Conservation (phyloP, 495 filamentous ascomycete genomes). For the Talaromyces ruber region DNA sequence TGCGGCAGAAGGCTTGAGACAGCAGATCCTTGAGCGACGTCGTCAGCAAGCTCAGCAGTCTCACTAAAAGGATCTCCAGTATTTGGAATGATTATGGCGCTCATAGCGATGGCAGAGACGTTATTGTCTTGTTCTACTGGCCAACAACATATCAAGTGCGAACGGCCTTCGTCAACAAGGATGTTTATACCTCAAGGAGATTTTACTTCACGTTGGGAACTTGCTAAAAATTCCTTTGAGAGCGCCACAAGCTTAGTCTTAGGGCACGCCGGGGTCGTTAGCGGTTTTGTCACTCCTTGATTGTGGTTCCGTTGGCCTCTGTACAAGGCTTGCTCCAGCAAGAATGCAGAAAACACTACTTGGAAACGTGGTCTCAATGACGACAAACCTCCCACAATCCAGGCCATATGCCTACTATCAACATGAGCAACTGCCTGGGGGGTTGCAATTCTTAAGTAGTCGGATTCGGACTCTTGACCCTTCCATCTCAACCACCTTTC, state of each 20-base stretch:
- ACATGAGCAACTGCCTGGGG: too few relatives aligned
- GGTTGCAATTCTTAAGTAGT: too few relatives aligned
- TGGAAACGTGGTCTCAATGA: neutral
- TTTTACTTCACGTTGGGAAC: too few relatives aligned
- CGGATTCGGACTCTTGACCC: neutral
- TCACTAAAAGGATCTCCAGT: neutral
- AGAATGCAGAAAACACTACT: neutral
- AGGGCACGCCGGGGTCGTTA: neutral
- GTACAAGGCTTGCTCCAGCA: neutral
- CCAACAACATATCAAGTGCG: neutral
- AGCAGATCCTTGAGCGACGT: slow-evolving; percentile 51
- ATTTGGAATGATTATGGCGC: neutral
- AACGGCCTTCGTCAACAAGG: neutral
- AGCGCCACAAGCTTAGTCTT: neutral
- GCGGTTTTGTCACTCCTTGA: neutral
- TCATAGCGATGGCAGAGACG: neutral
- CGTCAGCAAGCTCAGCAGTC: slow-evolving; percentile 25
- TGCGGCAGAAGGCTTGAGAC: slow-evolving; percentile 60
- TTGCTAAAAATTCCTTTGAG: too few relatives aligned
- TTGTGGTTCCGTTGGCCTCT: neutral
- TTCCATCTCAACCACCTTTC: neutral
- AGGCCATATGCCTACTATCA: neutral
- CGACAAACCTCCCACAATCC: neutral
- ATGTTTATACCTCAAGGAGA: neutral
- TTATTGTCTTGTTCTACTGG: neutral